A percentile compares a stretch with the other conserved stretches of the same genome.
Conservation (phyloP, 257 asterid species). For the Lycium barbarum region DNA sequence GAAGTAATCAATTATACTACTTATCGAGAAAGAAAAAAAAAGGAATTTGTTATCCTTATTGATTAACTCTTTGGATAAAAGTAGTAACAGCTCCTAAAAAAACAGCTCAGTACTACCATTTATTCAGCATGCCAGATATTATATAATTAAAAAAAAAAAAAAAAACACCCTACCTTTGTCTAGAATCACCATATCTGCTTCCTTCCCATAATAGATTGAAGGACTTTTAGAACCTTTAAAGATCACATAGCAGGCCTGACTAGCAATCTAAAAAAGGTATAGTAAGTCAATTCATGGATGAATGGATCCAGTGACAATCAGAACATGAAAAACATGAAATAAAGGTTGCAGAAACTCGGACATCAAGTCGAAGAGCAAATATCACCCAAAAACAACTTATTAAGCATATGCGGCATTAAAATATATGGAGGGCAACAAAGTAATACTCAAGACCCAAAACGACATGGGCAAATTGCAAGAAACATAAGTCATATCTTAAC, state of each 20-base stretch:
- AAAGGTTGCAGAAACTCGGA: background rate
- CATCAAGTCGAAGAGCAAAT: constrained; percentile 8
- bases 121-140: constrained; percentile 20
- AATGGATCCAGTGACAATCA: constrained; percentile 25
- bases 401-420: constrained; percentile 11
- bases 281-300: constrained; percentile 11
- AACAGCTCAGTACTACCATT: background rate
- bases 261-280: constrained; percentile 45
- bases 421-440: constrained; percentile 16
- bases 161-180: constrained; percentile 59
- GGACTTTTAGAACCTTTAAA: constrained; percentile 69
- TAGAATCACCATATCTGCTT: constrained; percentile 57
- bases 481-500: background rate
- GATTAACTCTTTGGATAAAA: background rate
- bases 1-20: constrained; percentile 18
- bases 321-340: constrained; percentile 2
- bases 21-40: background rate
- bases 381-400: background rate
- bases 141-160: background rate
- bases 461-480: constrained; percentile 21
- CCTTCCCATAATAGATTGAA: constrained; percentile 52
- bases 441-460: background rate
- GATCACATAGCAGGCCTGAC: constrained; percentile 59
- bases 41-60: background rate
- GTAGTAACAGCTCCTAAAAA: background rate